These are phyloP conservation scores for Penicillium desertorum DNA, from an alignment of 495 filamentous ascomycete genomes.

Conservation along the genomic window DNA sequence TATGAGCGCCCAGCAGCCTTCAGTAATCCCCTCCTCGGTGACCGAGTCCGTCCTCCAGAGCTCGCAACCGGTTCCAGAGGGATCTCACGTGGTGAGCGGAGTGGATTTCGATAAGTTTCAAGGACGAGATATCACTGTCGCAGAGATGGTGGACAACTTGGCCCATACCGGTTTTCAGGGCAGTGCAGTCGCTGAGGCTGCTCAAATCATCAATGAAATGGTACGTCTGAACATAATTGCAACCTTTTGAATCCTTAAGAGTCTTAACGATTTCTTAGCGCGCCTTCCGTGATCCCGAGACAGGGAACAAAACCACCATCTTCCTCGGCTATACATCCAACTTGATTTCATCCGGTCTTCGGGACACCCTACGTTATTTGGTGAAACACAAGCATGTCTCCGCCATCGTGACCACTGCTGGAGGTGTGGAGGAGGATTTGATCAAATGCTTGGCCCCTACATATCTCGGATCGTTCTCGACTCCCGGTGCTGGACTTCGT, in stretches of 20 bases:
- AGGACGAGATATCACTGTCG: conserved; percentile 73
- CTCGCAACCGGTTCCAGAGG: conserved; percentile 77
- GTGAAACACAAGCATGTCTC: conserved; percentile 89
- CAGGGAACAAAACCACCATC: conserved; percentile 75
- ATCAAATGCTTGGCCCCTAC: conserved; percentile 97
- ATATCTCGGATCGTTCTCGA: conserved; percentile 82
- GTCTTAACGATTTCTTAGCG: conserved; percentile 48
- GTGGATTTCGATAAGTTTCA: conserved; percentile 84
- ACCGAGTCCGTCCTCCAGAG: conserved; percentile 85
- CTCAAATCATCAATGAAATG: conserved; percentile 92
- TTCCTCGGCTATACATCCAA: conserved; percentile 98
- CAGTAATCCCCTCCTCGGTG: conserved; percentile 60
- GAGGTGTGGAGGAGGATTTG: conserved; percentile 95
- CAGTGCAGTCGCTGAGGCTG: conserved; percentile 77
- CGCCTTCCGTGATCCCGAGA: conserved; percentile 71
- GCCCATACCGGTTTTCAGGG: conserved; percentile 90
- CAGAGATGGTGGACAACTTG: conserved; percentile 81
- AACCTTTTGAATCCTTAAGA: background rate
- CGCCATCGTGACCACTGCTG: conserved; percentile 90
- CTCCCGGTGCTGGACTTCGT: conserved; percentile 71
- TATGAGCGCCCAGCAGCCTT: conserved; percentile 19
- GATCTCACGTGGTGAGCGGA: conserved; percentile 71
- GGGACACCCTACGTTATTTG: conserved; percentile 87
- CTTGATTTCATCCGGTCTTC: conserved; percentile 90
- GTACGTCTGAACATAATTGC: conserved; percentile 44